Evolutionary conservation across 768 basidiomycete genomes (phyloP), one percentile per base, ranked within the genome.

Genomic region (Baorangia bicolor): DNA sequence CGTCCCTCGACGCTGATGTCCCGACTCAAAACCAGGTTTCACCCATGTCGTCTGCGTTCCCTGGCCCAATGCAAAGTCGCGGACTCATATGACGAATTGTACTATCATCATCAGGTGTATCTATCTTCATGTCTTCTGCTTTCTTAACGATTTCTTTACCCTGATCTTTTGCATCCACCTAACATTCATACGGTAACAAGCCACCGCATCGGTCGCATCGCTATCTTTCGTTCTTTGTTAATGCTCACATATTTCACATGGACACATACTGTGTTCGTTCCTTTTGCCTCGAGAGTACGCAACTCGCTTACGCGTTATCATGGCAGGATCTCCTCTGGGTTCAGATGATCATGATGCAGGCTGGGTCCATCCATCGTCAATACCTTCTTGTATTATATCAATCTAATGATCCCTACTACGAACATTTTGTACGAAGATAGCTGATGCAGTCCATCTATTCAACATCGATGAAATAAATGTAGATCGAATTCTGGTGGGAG

Each of bases 21-120:
- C 63, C 68, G 25, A 74, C 70, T 43, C 82, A 80, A 63, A 67
- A 78, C 49, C 79, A 79, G 58, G 75, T 81, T 23, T 92, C 90
- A 18, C 90, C 90, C 0, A 84, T 92, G 87, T 91, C 89, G 16
- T 89, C 88, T 23, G 90, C 89, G 39, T 92, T 92, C 72, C 90
- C 65, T 37, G 66, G 53, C 18, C 64, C 90, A 13, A 47, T 49
- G 47, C 71, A 69, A 51, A 60, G 40, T 25, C 69, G 67, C 12
- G 65, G 61, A 51, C 47, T 44, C 20, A 47, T 53, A 53, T 70
- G 56, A 67, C 51, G 48, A 59, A 51, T 37, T 57, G 49, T 57
- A 59, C 42, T 27, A 39, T 33, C 13, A 46, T 51, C 56, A 55
- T 37, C 40, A 11, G n/a, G 60, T 63, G 57, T 66, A 67, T 69